Evolutionary conservation across 495 filamentous ascomycete species (phyloP).

Genomic region (Parathielavia hyrcaniae): DNA sequence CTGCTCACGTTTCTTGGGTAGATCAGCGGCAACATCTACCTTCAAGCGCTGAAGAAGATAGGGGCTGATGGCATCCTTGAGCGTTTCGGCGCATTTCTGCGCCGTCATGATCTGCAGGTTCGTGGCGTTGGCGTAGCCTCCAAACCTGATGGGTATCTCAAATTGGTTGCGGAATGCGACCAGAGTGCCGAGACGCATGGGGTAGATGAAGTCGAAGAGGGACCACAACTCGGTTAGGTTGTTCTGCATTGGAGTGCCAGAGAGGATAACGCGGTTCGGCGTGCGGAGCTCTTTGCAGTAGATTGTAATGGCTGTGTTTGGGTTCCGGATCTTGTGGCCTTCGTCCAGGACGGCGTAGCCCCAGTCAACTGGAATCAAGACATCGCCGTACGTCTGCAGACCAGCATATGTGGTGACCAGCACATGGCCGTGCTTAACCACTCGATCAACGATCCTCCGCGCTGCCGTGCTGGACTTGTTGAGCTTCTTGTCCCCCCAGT

Average conservation of each 20-base stretch:
- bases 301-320: slow-evolving; percentile 84
- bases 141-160: slow-evolving; percentile 82
- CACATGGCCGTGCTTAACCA: slow-evolving; percentile 82
- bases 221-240: slow-evolving; percentile 99
- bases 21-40: slow-evolving; percentile 83
- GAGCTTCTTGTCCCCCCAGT: slow-evolving; percentile 35
- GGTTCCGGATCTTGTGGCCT: slow-evolving; percentile 96
- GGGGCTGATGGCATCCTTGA: slow-evolving; percentile 85
- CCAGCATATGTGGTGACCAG: slow-evolving; percentile 93
- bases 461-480: slow-evolving; percentile 54
- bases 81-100: slow-evolving; percentile 77
- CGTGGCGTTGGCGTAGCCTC: slow-evolving; percentile 88
- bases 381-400: slow-evolving; percentile 74
- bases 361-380: slow-evolving; percentile 79
- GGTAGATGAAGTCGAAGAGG: slow-evolving; percentile 92
- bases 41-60: slow-evolving; percentile 93
- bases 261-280: slow-evolving; percentile 82
- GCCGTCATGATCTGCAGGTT: slow-evolving; percentile 90
- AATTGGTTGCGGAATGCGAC: slow-evolving; percentile 85
- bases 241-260: slow-evolving; percentile 96
- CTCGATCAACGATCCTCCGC: slow-evolving; percentile 71
- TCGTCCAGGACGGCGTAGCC: slow-evolving; percentile 91
- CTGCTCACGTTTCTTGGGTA: slow-evolving; percentile 91
- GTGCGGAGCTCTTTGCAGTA: slow-evolving; percentile 88
- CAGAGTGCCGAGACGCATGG: slow-evolving; percentile 87